Base-by-base conservation (phyloP, 208 protist species). In the Trypanosoma vivax region DNA sequence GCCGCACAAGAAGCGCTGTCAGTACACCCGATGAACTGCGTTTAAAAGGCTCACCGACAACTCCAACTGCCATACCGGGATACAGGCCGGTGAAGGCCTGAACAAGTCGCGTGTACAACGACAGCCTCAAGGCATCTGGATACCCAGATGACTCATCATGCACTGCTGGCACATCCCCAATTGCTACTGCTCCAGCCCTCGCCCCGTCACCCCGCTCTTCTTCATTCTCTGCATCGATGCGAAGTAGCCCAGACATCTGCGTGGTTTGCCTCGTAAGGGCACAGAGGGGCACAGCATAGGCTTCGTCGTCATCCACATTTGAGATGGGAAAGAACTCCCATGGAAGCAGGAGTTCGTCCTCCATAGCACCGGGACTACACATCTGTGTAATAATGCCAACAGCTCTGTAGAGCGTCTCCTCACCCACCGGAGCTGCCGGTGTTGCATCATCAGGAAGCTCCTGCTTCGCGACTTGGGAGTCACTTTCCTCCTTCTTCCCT, bases 251-350 rank as follows among this genome's bases (percentile, higher is more conserved):
- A 49, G 29, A 47, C 11, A 45, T 5, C 0, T 30, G 29, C n/a
- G 35, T 34, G 16, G 54, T 40, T 11, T 79, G 58, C 42, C 66
- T 55, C 29, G 51, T 53, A 54, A 92, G 58, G 5, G 85, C 79
- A 2, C 51, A 34, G 18, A 92, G 63, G 2, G 79, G 73, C 1
- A 35, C 60, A 1, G 59, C 9, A 60, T 82, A 92, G 42, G 60
- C 39, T 4, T 57, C 66, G 9, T 90, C 82, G 52, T 90, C 80
- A 18, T 82, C 60, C 9, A 80, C 5, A 70, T 90, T 68, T 9
- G 49, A 50, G 13, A 93, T 83, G 5, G 79, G 64, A 62, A 75
- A 82, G 37, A 93, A 83, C 56, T 93, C 86, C 86, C 86, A 93
- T 56, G 86, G 86, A 42, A 70, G 51, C 21, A 68, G 55, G 47